Evolutionary conservation across 352 stramenopile genomes (phyloP).

Genomic region (Phytophthora pisi): DNA sequence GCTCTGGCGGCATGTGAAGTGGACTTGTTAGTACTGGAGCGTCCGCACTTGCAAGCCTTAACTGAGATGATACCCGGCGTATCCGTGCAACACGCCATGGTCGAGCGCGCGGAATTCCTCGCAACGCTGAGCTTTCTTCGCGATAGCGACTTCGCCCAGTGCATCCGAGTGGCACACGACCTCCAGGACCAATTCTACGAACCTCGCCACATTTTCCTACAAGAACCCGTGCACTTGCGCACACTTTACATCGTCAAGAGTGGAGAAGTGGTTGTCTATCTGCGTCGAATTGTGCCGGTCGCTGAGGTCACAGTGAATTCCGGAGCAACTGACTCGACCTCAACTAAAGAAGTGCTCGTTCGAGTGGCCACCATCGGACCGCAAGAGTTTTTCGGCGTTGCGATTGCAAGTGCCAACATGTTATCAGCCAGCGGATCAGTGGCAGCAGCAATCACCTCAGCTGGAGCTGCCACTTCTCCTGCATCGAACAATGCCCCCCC

Average conservation of each 20-base stretch:
- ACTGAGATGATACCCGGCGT: slow-evolving; percentile 55
- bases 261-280: slow-evolving; percentile 73
- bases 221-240: slow-evolving; percentile 49
- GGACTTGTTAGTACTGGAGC: slow-evolving; percentile 79
- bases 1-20: slow-evolving; percentile 66
- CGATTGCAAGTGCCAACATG: slow-evolving; percentile 48
- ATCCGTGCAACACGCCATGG: slow-evolving; percentile 72
- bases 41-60: slow-evolving; percentile 51
- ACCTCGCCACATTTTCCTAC: slow-evolving; percentile 64
- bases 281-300: slow-evolving; percentile 35
- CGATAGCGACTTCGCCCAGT: slow-evolving; percentile 65
- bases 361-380: slow-evolving; percentile 75
- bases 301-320: slow-evolving; percentile 6
- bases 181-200: slow-evolving; percentile 62
- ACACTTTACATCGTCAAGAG: slow-evolving; percentile 75
- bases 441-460: slow-evolving; percentile 11
- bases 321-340: slow-evolving; percentile 9
- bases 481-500: neutral
- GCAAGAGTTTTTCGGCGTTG: slow-evolving; percentile 69
- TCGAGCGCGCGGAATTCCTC: slow-evolving; percentile 73
- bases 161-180: slow-evolving; percentile 78
- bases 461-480: neutral
- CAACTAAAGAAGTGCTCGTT: slow-evolving; percentile 48
- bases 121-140: slow-evolving; percentile 61
- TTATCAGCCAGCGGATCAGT: slow-evolving; percentile 8